phyloP scores from a whole-genome alignment of 768 basidiomycete genomes.

The Pleurotus salmoneostramineus region DNA sequence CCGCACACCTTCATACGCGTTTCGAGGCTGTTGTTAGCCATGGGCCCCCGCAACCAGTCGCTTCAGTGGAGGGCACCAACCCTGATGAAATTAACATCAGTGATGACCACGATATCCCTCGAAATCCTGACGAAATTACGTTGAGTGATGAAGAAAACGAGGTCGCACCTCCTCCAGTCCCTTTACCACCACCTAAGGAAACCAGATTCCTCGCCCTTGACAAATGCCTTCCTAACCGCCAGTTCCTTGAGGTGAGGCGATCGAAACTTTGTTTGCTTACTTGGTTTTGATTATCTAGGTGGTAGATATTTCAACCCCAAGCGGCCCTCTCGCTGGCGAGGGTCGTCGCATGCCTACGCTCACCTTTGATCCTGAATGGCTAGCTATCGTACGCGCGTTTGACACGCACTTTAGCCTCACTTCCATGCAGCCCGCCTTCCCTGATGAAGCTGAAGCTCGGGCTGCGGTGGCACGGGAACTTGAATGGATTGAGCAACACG shows the following conservation, averaged over 20 bases:
- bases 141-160: slow-evolving; percentile 44
- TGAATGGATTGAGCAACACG: slow-evolving; percentile 64
- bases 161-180: slow-evolving; percentile 29
- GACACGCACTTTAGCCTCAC: slow-evolving; percentile 68
- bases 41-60: slow-evolving; percentile 17
- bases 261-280: not conserved
- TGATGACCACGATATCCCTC: slow-evolving; percentile 29
- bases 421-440: slow-evolving; percentile 51
- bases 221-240: slow-evolving; percentile 75
- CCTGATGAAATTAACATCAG: slow-evolving; percentile 50
- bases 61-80: slow-evolving; percentile 20
- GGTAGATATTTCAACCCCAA: slow-evolving; percentile 49
- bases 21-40: slow-evolving; percentile 72
- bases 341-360: slow-evolving; percentile 31
- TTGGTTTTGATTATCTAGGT: slow-evolving; percentile 31
- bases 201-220: slow-evolving; percentile 89
- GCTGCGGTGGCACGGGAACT: slow-evolving; percentile 55
- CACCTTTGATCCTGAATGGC: slow-evolving; percentile 87
- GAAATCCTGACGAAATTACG: slow-evolving; percentile 50
- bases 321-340: not conserved
- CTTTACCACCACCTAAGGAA: slow-evolving; percentile 17
- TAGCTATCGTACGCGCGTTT: slow-evolving; percentile 88
- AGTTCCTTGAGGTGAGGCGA: slow-evolving; percentile 71
- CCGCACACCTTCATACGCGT: slow-evolving; percentile 86
- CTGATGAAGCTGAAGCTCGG: slow-evolving; percentile 48